Conservation (phyloP, 108 stramenopile species). For the Seminavis robusta region DNA sequence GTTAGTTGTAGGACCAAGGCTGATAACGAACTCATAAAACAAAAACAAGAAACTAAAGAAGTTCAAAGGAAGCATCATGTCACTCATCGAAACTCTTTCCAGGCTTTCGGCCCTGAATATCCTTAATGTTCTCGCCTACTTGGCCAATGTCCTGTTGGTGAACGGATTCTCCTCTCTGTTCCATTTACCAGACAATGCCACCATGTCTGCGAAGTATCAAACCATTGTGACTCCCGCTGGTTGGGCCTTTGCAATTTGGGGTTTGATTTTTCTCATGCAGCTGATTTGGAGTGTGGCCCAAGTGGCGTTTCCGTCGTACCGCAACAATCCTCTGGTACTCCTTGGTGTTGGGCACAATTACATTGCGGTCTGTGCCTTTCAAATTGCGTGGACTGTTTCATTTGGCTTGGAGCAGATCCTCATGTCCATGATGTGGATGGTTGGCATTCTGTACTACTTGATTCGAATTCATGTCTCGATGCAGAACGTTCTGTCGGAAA, state of each 20-base stretch:
- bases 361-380: conserved; percentile 40
- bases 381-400: conserved; percentile 64
- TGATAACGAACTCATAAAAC: too few species aligned
- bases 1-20: too few species aligned
- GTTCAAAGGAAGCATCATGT: too few species aligned
- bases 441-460: conserved; percentile 22
- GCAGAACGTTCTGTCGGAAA: conserved; percentile 7
- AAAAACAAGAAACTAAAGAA: too few species aligned
- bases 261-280: conserved; percentile 68
- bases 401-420: conserved; percentile 64
- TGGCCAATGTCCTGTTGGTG: conserved; percentile 51
- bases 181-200: conserved; percentile 43
- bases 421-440: conserved; percentile 56
- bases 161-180: conserved; percentile 49
- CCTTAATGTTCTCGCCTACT: conserved; percentile 63
- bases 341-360: conserved; percentile 60
- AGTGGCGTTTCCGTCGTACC: conserved; percentile 27
- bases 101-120: too few species aligned
- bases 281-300: conserved; percentile 62
- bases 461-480: conserved; percentile 26
- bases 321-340: conserved; percentile 37
- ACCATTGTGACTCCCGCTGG: conserved; percentile 75
- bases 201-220: conserved; percentile 71
- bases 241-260: conserved; percentile 80
- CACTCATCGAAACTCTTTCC: too few species aligned